Percentiles rank a stretch among this genome's conserved stretches.
Evolutionary conservation across 495 filamentous ascomycete species (phyloP).

Genomic region (Penicillium bialowiezense): DNA sequence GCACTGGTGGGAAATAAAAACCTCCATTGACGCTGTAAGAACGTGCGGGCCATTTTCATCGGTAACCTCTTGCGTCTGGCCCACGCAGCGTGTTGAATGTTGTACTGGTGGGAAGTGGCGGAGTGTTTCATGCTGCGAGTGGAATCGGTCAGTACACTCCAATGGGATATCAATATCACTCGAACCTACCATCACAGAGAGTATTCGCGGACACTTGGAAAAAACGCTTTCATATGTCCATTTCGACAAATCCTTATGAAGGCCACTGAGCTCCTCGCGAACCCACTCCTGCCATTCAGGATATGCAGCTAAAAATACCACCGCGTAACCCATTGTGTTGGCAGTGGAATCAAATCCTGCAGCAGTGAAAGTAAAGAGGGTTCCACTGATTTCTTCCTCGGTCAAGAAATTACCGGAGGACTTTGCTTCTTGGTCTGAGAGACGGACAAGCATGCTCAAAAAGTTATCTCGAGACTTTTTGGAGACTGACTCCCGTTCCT

Average conservation of each 20-base stretch:
- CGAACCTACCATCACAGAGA: constrained; percentile 39
- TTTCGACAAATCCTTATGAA: constrained; percentile 4
- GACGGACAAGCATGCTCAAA: constrained; percentile 36
- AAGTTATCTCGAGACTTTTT: constrained; percentile 27
- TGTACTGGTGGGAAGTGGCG: constrained; percentile 47
- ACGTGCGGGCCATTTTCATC: constrained; percentile 16
- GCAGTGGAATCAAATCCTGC: constrained; percentile 57
- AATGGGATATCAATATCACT: too few relatives aligned
- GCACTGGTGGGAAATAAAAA: not conserved
- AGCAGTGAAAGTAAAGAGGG: constrained; percentile 53
- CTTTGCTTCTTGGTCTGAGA: constrained; percentile 25
- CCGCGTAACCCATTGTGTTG: constrained; percentile 46
- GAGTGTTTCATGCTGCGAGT: constrained; percentile 45
- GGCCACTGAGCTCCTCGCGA: constrained; percentile 35
- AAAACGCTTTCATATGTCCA: constrained; percentile 30
- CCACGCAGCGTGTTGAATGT: constrained; percentile 38
- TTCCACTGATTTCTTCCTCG: constrained; percentile 41
- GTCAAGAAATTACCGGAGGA: not conserved
- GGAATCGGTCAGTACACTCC: too few relatives aligned
- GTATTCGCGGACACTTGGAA: constrained; percentile 38
- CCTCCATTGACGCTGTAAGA: constrained; percentile 27
- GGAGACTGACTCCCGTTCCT: constrained; percentile 18
- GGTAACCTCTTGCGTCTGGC: constrained; percentile 21
- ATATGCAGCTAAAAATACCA: constrained; percentile 46
- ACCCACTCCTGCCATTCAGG: constrained; percentile 49